Base-by-base conservation (phyloP, 2,329 filamentous ascomycete species). In the Aplosporella prunicola region DNA sequence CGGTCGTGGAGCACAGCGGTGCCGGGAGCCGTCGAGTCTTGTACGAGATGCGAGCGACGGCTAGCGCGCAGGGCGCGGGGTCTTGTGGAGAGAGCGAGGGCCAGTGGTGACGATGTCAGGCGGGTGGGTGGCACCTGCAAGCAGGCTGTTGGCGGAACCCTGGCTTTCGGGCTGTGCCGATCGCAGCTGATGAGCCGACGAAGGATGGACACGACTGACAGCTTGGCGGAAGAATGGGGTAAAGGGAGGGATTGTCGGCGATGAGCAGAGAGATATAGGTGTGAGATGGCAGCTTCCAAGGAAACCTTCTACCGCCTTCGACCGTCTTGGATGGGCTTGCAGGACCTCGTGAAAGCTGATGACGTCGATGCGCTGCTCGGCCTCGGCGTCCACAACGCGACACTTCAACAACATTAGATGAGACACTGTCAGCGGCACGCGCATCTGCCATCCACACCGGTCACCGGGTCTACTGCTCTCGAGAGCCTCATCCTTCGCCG, bases 231-330 rank as follows among this genome's bases (percentile, higher is more conserved):
- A 7, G 31, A 17, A 31, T 23, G 36, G 18, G 18, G 14, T 30
- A 23, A 16, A 20, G 32, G 23, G 31, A 33, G 37, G 18, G 20
- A 15, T 17, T 23, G 25, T 22, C 10, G 20, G 20, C 31, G 20
- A 30, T 32, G 24, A 13, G 31, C 24, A 39, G 30, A 39, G 37
- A 25, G 35, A 22, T 32, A 10, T 11, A 14, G 27, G 5, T 9
- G 26, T 28, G 17, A 22, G 33, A 27, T 27, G 37, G 30, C 30
- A 39, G 37, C 37, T 39, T 34, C 37, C 37, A 32, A 39, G 37
- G n/a, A n/a, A n/a, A n/a, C n/a, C n/a, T 39, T 39, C 37, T 39
- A 28, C 30, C 17, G 26, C 10, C n/a, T 39, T 39, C 36, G n/a
- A n/a, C n/a, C n/a, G n/a, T n/a, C n/a, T n/a, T n/a, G n/a, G n/a